Base-by-base conservation (phyloP, 768 basidiomycete species). In the Rhizopogon salebrosus region DNA sequence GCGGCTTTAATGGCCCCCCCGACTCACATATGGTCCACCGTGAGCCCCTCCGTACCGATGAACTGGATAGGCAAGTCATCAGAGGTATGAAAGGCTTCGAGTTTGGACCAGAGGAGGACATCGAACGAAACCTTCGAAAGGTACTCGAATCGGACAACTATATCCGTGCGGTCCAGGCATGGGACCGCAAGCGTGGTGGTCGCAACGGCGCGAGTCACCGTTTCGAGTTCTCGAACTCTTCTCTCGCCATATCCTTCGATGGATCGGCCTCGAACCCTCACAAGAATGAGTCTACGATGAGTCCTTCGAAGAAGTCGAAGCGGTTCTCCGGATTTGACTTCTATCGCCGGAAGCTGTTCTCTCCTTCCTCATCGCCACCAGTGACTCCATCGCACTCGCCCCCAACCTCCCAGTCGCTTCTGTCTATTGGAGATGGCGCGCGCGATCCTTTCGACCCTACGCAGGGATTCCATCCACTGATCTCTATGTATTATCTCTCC, bases 241-340 rank as follows among this genome's bases (percentile, higher is more conserved):
- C 81, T 36, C 77, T 89, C 36, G 84, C 85, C 2, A 76, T 87
- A 38, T 84, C 84, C 23, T 84, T 83, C 58, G 74, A 77, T 31
- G 68, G 64, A 14, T 68, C 80, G 52, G 75, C 74, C 52, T 59
- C 64, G 39, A 73, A 68, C 48, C 60, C 70, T 6, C 77, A 75
- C 63, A 75, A 72, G 62, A 74, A 74, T 55, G 59, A 67, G 41
- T 52, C 48, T 22, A 62, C 68, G 14, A 64, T 69, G 16, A 76
- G 76, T 3, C 75, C 79, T 2, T 72, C 78, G 48, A 78, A 84
- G 72, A 87, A 86, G 63, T 75, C 78, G 20, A 90, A 86, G 64
- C 80, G 95, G n/a, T 98, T 98, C 67, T 93, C 90, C 11, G 95
- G 87, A 2, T 90, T 99, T 63, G 95, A 97, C 63, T 97, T 93